Evolutionary conservation across 805 yeast species (phyloP), one percentile per base, ranked within the genome.

Genomic region (Ogataea parapolymorpha): DNA sequence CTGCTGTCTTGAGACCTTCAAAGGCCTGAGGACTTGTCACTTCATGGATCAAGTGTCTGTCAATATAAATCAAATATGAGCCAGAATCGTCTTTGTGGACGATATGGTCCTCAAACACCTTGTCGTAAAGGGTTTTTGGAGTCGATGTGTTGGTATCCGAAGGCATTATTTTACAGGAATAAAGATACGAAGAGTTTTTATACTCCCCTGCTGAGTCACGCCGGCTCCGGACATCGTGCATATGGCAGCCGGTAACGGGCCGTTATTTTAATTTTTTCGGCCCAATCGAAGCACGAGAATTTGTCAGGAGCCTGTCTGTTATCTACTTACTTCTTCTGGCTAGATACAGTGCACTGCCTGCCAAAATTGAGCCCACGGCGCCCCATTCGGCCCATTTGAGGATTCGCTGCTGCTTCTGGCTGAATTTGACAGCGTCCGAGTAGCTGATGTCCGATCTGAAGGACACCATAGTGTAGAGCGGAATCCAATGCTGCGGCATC

Each of bases 21-120:
- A 93, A 93, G 9, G 99, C 99, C 68, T 93, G 99, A 26, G 99
- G 99, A 22, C 98, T 91, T 2, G 99, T 93, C 39, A 93, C 99
- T 70, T 93, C 99, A 66, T 93, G 99, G 37, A 93, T 96, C 53
- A 93, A 74, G 66, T 93, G 99, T 68, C 99, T 86, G 68, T 93
- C 99, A 45, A 93, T 91, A 67, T 87, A 93, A 46, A 93, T 67
- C 48, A 93, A 73, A 61, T 77, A 83, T 15, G 96, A 89, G 20
- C 95, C 95, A 26, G 87, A 78, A 39, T 86, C 91, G 54, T 88
- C 95, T 59, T 79, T 73, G 68, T 89, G 90, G 51, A 93, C 99
- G 44, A 91, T 70, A 62, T 93, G 98, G 75, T 85, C 97, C 49
- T 82, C 85, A 62, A 89, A 93, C 58, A 93, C 96, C 74, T 93